Evolutionary conservation across 768 basidiomycete species (phyloP).

Genomic region (Solioccasus polychromus): DNA sequence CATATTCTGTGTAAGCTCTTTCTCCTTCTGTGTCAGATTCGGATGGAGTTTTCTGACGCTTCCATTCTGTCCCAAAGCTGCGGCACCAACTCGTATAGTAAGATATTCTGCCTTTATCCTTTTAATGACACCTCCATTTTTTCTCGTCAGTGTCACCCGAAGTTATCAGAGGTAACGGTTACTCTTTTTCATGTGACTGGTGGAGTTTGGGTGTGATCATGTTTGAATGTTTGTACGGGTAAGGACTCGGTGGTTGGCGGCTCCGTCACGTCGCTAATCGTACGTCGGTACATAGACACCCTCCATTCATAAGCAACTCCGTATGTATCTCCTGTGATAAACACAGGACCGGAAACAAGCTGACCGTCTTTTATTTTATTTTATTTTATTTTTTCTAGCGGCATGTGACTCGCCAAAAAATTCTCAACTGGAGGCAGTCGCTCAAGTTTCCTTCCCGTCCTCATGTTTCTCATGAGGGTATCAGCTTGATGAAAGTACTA

Average conservation of each 20-base stretch:
- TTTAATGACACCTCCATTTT: constrained; percentile 26
- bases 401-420: constrained; percentile 94
- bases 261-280: constrained; percentile 26
- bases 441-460: constrained; percentile 86
- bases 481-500: constrained; percentile 83
- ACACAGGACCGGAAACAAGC: constrained; percentile 19
- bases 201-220: constrained; percentile 98
- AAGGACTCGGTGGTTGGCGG: constrained; percentile 34
- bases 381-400: constrained; percentile 46
- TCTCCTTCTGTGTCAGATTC: constrained; percentile 14
- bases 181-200: constrained; percentile 95
- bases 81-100: constrained; percentile 85
- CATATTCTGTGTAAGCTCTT: constrained; percentile 78
- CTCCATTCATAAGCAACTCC: constrained; percentile 93
- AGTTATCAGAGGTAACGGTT: constrained; percentile 88
- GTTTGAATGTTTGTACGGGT: constrained; percentile 95
- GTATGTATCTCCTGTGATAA: constrained; percentile 43
- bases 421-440: constrained; percentile 90
- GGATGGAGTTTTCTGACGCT: constrained; percentile 17
- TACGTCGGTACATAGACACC: constrained; percentile 55
- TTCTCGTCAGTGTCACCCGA: constrained; percentile 74
- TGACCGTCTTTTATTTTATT: constrained; percentile 30
- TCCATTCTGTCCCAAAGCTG: constrained; percentile 51
- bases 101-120: constrained; percentile 34
- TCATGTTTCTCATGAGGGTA: constrained; percentile 80